These are phyloP conservation scores for Ceratocystis ficicola DNA, from an alignment of 2,329 filamentous ascomycete genomes.

Conservation along the genomic window DNA sequence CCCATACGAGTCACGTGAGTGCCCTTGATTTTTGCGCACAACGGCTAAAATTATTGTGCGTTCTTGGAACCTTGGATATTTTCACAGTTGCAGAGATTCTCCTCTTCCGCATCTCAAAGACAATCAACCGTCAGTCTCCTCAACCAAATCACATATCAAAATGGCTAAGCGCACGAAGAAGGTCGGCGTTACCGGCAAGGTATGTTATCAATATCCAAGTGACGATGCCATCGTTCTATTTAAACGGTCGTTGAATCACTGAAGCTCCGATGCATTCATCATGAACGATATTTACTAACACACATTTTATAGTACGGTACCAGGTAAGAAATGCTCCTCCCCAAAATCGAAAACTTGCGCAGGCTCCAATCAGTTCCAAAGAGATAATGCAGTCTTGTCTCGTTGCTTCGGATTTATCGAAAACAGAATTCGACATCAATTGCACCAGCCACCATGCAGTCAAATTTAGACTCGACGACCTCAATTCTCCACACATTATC, in stretches of 20 bases:
- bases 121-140: slow-evolving; percentile 22
- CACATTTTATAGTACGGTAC: slow-evolving; percentile 69
- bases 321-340: slow-evolving; percentile 49
- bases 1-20: slow-evolving; percentile 21
- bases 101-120: slow-evolving; percentile 24
- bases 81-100: slow-evolving; percentile 21
- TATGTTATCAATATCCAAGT: slow-evolving; percentile 28
- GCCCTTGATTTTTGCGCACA: slow-evolving; percentile 22
- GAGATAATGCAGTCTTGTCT: neutral
- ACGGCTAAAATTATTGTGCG: slow-evolving; percentile 22
- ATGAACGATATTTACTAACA: slow-evolving; percentile 13
- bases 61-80: slow-evolving; percentile 21
- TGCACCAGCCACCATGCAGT: neutral
- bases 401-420: neutral
- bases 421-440: neutral
- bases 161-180: slow-evolving; percentile 96
- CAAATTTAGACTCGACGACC: neutral
- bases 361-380: neutral
- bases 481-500: neutral
- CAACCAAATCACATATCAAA: slow-evolving; percentile 40
- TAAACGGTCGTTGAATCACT: neutral
- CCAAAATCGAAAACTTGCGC: slow-evolving; percentile 4
- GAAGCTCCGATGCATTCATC: neutral
- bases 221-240: slow-evolving; percentile 10
- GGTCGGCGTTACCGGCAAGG: slow-evolving; percentile 76